Evolutionary conservation across 179 eudicot genomes (phyloP).

Genomic region (Heliamphora pulchella): DNA sequence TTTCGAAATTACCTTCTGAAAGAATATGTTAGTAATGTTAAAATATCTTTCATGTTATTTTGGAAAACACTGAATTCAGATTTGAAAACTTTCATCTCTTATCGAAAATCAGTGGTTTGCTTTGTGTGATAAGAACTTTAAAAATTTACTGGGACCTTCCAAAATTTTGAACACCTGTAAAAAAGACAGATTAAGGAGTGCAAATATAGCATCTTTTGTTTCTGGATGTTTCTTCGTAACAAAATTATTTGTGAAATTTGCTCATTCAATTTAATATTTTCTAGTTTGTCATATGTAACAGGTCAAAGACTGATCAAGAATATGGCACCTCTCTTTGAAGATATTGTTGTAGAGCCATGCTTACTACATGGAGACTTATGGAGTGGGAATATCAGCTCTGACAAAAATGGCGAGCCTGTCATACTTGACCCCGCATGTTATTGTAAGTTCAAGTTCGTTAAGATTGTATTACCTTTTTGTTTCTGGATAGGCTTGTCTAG

Average conservation of each 20-base stretch:
- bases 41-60: too few relatives aligned
- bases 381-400: constrained; percentile 93
- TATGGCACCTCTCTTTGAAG: constrained; percentile 62
- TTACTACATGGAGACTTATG: constrained; percentile 93
- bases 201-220: not conserved
- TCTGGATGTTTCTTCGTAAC: not conserved
- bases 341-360: constrained; percentile 74
- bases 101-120: not conserved
- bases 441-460: constrained; percentile 51
- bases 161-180: not conserved
- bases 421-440: constrained; percentile 98
- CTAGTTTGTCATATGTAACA: constrained; percentile 25
- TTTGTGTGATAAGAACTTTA: not conserved
- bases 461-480: constrained; percentile 9
- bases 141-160: not conserved
- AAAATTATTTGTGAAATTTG: not conserved
- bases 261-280: not conserved
- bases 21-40: too few relatives aligned
- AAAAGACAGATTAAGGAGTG: not conserved
- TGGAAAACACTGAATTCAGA: too few relatives aligned
- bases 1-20: not conserved
- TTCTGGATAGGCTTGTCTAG: not conserved
- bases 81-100: not conserved
- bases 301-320: constrained; percentile 76
- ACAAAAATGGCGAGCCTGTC: constrained; percentile 82